Evolutionary conservation across 352 stramenopile species (phyloP), one percentile per base, ranked within the genome.

Genomic region (Phytopythium mirpurense): DNA sequence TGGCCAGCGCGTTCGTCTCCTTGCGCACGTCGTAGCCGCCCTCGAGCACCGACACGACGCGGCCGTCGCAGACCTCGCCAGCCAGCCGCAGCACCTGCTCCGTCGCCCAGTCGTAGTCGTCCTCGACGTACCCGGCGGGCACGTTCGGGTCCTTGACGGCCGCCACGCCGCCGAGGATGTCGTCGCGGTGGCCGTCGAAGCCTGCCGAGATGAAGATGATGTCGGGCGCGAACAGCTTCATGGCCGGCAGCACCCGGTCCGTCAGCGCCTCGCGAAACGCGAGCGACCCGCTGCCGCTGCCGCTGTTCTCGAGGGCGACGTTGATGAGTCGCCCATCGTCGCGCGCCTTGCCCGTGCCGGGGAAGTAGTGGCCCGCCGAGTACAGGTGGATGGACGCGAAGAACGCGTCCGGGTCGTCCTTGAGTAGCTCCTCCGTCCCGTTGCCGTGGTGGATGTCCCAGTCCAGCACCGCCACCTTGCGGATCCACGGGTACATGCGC

Each of bases 391-490:
- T 86, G 3, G 83, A 94, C 18, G 75, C 73, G 52, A 94, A 94
- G 60, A 94, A 92, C 7, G 74, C 78, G 48, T 91, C 75, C n/a
- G 79, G 65, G 41, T 92, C 83, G 40, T 88, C 79, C 37, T 82
- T 79, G 16, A 95, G 70, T 37, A 95, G 52, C 62, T 95, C 86
- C 43, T 99, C 96, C 4, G 97, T 99, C 35, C 97, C 97, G 73
- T 99, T 99, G 32, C 97, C 89, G 60, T 99, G 96, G 63, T 99
- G 97, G 24, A 99, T 98, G 65, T 99, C 97, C 86, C 98, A 99
- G 69, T 99, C 97, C 26, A 99, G 78, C 52, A 99, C 97, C 1
- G 95, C 96, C 32, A 99, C 75, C 54, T 96, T 96, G 32, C 82
- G 76, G 46, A 99, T 96, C 74, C 74, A 89, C 23, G 81, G 82